These are phyloP conservation scores for Penicillium thymicola DNA, from an alignment of 2,329 filamentous ascomycete species.

Conservation along the genomic window DNA sequence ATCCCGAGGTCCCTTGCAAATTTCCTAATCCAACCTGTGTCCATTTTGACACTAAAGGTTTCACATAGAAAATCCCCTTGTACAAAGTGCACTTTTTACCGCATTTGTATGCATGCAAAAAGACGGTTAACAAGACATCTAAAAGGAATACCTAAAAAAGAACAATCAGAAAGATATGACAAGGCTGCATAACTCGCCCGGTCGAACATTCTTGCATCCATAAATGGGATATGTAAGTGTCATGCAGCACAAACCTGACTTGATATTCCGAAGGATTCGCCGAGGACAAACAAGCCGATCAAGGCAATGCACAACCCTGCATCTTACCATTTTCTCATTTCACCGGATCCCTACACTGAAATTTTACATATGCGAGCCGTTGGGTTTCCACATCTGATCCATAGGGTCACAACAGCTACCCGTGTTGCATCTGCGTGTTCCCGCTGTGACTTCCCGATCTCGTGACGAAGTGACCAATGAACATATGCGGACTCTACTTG, in stretches of 20 bases:
- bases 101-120: no score
- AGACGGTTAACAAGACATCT: no score
- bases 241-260: not conserved
- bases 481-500: not conserved
- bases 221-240: not conserved
- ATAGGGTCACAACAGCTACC: not conserved
- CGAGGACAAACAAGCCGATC: not conserved
- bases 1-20: no score
- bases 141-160: no score
- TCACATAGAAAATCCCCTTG: no score
- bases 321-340: not conserved
- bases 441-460: constrained; percentile 11
- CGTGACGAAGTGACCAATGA: constrained; percentile 10
- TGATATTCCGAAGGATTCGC: not conserved
- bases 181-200: no score
- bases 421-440: constrained; percentile 9
- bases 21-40: not conserved
- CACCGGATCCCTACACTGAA: not conserved
- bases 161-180: no score
- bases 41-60: not conserved
- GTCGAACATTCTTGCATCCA: no score
- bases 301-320: not conserved
- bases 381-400: not conserved
- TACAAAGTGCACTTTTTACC: no score
- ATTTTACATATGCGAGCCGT: not conserved